Evolutionary conservation across 2,329 filamentous ascomycete genomes (phyloP), one percentile per base, ranked within the genome.

Genomic region (Botryosphaeria dothidea): DNA sequence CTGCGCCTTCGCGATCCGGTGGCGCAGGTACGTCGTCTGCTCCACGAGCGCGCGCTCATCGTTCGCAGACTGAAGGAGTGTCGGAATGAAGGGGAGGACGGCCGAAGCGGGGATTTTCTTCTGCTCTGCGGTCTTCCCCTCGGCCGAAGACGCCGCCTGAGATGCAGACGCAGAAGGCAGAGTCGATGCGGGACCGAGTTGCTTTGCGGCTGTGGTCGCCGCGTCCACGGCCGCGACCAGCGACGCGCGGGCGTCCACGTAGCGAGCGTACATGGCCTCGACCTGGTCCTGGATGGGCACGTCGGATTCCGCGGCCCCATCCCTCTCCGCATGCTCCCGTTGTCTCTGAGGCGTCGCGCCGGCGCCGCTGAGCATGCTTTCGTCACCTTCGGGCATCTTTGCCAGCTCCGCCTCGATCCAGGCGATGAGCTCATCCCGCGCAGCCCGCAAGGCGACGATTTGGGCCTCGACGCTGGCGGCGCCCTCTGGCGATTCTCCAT

Each of bases 321-420:
- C 38, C 17, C 15, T 13, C 19, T 64, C 48, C 13, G 31, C 57
- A 41, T 60, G 19, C 19, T 13, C 21, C 3, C 21, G 21, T 49
- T 60, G 34, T 43, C 29, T 57, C 41, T 23, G 41, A 1, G 57
- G 34, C n/a, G 38, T 41, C n/a, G 19, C 48, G 23, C 36, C 9
- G 17, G 17, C 17, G 38, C 34, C 38, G 46, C 51, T 56, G 67
- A 54, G 13, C 70, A 71, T 49, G 77, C 75, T 52, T 74, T 66
- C 2, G 23, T 78, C 75, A 8, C 56, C 66, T 66, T 78, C 77
- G 38, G 74, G 72, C 66, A 80, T 68, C 67, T 78, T 80, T 19
- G 79, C 75, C 51, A 85, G 69, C 48, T 83, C 82, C 45, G 78
- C 77, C 68, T 85, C 82, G 6, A 85, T 77, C 83, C 83, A 85